Evolutionary conservation across 352 stramenopile genomes (phyloP), one percentile per base, ranked within the genome.

Genomic region (Phytopythium helicoides): DNA sequence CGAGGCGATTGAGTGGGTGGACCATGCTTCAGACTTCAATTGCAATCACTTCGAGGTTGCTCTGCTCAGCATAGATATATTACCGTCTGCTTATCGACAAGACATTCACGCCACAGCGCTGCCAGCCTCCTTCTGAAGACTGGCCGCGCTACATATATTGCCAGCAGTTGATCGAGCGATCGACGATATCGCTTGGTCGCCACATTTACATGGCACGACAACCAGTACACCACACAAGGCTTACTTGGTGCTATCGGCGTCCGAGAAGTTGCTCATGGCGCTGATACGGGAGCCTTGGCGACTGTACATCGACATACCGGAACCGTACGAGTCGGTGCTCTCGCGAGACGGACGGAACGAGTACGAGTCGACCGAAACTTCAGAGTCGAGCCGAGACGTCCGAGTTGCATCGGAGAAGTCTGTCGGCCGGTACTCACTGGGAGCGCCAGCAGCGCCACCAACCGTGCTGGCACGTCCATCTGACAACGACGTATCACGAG

Each of bases 301-400:
- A 42, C 70, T 87, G 73, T 85, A 86, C 11, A 66, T 47, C 22
- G 73, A 86, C 50, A 84, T 62, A 2, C 73, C 73, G 12, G 78
- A 88, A 48, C 64, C 66, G 67, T 91, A 91, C 52, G 81, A 91
- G 56, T 90, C 80, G 9, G 58, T 65, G n/a, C 71, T 86, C 8
- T 52, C 56, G 19, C 67, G 67, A 12, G 81, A 87, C 23, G 66
- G 66, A 48, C 68, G 78, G 64, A 73, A 81, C 34, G 60, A 68
- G 53, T 89, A 92, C 60, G 81, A 89, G 52, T 89, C 81, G 33
- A 87, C 73, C 0, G 81, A 92, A 31, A 76, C 66, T 44, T 89
- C 78, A 19, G 78, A 89, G 25, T 84, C 63, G 6, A 81, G 47
- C 5, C 78, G 74, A 28, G 74, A 72, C 23, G 64, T 46, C 14